Percentiles rank a stretch among this genome's conserved stretches.
These are phyloP conservation scores for Gossypium longicalyx DNA, from an alignment of 345 rosid genomes.

Conservation along the genomic window DNA sequence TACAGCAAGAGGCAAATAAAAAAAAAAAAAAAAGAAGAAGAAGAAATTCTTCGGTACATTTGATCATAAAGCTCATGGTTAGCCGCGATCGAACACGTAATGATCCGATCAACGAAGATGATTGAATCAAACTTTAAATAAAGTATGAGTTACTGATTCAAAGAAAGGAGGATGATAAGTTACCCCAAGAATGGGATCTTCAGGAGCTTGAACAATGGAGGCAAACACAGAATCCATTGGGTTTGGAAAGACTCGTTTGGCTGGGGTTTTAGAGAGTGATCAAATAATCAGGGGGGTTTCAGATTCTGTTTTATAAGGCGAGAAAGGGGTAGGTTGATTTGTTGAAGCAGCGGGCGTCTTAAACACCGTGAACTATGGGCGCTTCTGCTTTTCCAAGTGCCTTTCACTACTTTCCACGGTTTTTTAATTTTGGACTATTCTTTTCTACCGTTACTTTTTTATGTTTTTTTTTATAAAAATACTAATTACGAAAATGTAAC, in stretches of 20 bases:
- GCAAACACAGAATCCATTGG: conserved; percentile 51
- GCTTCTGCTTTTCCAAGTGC: background rate
- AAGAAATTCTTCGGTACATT: background rate
- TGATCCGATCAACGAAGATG: conserved; percentile 9
- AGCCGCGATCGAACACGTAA: background rate
- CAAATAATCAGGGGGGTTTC: background rate
- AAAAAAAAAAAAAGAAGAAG: background rate
- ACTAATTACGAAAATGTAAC: too few species aligned
- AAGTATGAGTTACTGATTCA: background rate
- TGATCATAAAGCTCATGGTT: background rate
- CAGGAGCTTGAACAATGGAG: conserved; percentile 46
- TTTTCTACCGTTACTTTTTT: background rate
- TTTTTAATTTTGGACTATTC: background rate
- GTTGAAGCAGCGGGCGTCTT: conserved; percentile 11
- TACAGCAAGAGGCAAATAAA: background rate
- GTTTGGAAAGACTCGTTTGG: background rate
- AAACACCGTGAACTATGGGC: conserved; percentile 22
- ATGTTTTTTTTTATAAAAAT: too few species aligned
- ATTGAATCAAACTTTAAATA: background rate
- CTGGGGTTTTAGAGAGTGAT: too few species aligned
- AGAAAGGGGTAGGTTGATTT: background rate
- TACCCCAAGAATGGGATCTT: conserved; percentile 73
- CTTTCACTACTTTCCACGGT: background rate
- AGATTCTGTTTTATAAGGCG: background rate
- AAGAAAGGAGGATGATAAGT: background rate